Evolutionary conservation across 345 rosid genomes (phyloP).

Genomic region (Hibiscus trionum): DNA sequence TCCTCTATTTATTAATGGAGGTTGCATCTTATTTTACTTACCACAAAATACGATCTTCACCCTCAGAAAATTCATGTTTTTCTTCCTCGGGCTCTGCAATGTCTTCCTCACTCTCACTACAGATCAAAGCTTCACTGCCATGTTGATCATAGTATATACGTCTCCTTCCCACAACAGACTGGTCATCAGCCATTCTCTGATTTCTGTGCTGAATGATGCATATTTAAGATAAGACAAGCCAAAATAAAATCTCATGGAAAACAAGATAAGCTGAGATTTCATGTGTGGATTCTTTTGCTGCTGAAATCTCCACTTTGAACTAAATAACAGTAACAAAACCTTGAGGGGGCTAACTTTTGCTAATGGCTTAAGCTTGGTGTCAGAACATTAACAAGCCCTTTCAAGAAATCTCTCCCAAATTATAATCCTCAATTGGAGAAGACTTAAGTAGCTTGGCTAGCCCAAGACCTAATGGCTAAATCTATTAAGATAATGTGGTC

Average conservation of each 20-base stretch:
- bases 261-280: not conserved
- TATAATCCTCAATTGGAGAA: not conserved
- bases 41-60: conserved; percentile 81
- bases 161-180: conserved; percentile 96
- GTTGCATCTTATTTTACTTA: conserved; percentile 25
- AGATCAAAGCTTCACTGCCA: conserved; percentile 89
- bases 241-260: conserved; percentile 18
- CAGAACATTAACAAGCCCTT: not conserved
- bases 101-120: conserved; percentile 97
- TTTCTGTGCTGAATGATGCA: conserved; percentile 60
- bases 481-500: not conserved
- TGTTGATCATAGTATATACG: conserved; percentile 92
- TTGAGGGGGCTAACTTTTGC: not conserved
- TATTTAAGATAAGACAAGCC: conserved; percentile 32
- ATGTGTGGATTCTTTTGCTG: not conserved
- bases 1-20: not conserved
- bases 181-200: conserved; percentile 99
- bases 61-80: conserved; percentile 73
- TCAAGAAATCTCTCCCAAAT: not conserved
- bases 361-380: not conserved
- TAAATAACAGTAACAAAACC: not conserved
- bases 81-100: conserved; percentile 68
- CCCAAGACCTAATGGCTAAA: not conserved
- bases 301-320: not conserved
- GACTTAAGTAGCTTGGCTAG: not conserved